Evolutionary conservation across 2,329 filamentous ascomycete genomes (phyloP).

Genomic region (Venturia asperata): DNA sequence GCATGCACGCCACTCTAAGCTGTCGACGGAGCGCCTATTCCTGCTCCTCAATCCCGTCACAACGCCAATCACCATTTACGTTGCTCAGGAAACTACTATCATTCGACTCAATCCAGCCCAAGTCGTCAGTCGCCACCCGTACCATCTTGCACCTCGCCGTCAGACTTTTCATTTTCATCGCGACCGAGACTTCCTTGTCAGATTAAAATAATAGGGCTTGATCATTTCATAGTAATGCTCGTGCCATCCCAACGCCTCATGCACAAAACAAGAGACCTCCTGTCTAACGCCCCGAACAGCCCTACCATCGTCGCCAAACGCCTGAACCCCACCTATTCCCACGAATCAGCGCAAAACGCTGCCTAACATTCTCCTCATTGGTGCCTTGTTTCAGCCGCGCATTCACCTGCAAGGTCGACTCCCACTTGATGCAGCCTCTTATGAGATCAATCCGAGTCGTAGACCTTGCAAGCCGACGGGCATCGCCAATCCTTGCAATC

Average conservation of each 20-base stretch:
- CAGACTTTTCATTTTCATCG: not conserved
- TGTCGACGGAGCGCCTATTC: not conserved
- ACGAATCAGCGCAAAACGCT: not conserved
- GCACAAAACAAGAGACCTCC: not conserved
- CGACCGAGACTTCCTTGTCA: too few relatives aligned
- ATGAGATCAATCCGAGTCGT: not conserved
- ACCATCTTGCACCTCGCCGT: not conserved
- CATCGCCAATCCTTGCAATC: not conserved
- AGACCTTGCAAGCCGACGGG: not conserved
- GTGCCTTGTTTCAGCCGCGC: not conserved
- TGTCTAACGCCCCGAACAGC: constrained; percentile 1
- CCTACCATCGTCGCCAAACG: constrained; percentile 6
- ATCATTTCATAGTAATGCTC: not conserved
- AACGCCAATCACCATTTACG: not conserved
- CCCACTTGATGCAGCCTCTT: not conserved
- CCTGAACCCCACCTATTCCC: not conserved
- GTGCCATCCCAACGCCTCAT: not conserved
- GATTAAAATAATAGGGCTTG: not conserved
- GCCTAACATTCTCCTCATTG: not conserved
- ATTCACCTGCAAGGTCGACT: not conserved
- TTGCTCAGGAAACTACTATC: not conserved
- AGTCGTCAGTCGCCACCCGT: not conserved
- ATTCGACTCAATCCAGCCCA: not conserved
- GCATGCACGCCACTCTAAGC: not conserved
- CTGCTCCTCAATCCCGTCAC: not conserved